Evolutionary conservation across 495 filamentous ascomycete genomes (phyloP).

Genomic region (Lasiosphaeria miniovina): DNA sequence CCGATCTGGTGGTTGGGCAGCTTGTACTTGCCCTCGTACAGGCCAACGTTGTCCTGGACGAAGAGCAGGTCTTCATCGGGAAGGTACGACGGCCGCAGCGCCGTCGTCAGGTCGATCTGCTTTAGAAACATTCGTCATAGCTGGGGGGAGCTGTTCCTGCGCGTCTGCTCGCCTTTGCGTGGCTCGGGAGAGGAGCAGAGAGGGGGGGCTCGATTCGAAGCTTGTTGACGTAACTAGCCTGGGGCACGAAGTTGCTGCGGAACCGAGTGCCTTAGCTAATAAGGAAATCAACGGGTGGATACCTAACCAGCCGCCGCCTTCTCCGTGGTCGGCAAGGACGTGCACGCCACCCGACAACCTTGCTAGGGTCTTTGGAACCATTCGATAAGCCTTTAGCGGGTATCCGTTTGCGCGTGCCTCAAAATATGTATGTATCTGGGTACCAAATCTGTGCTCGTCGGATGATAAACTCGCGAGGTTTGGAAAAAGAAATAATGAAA

Average conservation of each 20-base stretch:
- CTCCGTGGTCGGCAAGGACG: no score
- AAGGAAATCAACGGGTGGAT: no score
- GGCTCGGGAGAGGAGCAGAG: background rate
- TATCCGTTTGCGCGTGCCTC: background rate
- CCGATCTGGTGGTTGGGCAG: constrained; percentile 92
- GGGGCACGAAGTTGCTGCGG: no score
- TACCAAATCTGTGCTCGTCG: no score
- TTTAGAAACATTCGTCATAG: constrained; percentile 91
- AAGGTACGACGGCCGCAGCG: constrained; percentile 82
- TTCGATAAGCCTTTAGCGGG: constrained; percentile 1
- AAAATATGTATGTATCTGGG: no score
- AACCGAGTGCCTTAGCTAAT: no score
- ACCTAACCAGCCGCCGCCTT: no score
- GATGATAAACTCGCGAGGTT: no score
- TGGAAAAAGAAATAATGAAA: no score
- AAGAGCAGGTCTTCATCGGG: constrained; percentile 90
- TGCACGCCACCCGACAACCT: no score
- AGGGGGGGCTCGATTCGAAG: constrained; percentile 6
- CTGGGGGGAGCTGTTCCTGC: constrained; percentile 25
- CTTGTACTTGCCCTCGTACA: constrained; percentile 98
- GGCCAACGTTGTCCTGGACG: constrained; percentile 92
- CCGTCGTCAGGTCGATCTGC: constrained; percentile 89
- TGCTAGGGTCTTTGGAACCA: background rate
- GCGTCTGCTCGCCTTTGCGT: background rate
- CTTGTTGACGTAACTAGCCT: constrained; percentile 4